A percentile compares a stretch with the other conserved stretches of the same genome.
These are phyloP conservation scores for Oropetium thomaeum DNA, from an alignment of 176 grass and related monocot genomes.

Conservation along the genomic window DNA sequence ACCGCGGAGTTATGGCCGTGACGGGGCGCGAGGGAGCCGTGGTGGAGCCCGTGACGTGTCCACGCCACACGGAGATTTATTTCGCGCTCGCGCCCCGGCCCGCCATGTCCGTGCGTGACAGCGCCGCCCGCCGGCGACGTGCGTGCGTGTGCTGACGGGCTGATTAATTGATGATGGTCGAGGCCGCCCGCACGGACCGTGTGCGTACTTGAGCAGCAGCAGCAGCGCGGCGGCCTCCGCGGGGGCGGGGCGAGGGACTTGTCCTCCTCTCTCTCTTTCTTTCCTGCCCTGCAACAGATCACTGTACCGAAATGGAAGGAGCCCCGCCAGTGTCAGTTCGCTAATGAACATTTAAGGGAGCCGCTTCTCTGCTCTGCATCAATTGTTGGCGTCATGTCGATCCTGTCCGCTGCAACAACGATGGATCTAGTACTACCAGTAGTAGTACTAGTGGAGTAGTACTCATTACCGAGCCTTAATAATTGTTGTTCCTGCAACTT, in stretches of 20 bases:
- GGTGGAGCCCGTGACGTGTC: slow-evolving; percentile 31
- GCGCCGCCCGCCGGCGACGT: slow-evolving; percentile 17
- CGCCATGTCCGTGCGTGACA: slow-evolving; percentile 8
- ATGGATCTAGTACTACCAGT: no score
- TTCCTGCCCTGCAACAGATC: no score
- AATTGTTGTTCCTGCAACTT: not conserved
- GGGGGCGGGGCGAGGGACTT: no score
- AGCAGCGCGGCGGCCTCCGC: not conserved
- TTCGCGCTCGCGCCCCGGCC: not conserved
- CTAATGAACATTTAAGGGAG: not conserved
- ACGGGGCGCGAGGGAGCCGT: not conserved
- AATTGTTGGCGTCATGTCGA: no score
- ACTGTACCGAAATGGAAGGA: no score
- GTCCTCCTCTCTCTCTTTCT: no score
- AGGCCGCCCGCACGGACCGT: not conserved
- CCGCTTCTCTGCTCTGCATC: not conserved
- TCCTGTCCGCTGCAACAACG: no score
- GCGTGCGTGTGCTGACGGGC: no score
- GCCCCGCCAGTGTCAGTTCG: not conserved
- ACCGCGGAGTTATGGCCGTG: slow-evolving; percentile 20
- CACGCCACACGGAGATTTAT: not conserved
- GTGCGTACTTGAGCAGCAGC: not conserved
- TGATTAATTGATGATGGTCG: no score
- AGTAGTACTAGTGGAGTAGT: no score
- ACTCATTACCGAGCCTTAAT: not conserved